Evolutionary conservation across 345 rosid genomes (phyloP), one percentile per base, ranked within the genome.

Genomic region (Toxicodendron radicans): DNA sequence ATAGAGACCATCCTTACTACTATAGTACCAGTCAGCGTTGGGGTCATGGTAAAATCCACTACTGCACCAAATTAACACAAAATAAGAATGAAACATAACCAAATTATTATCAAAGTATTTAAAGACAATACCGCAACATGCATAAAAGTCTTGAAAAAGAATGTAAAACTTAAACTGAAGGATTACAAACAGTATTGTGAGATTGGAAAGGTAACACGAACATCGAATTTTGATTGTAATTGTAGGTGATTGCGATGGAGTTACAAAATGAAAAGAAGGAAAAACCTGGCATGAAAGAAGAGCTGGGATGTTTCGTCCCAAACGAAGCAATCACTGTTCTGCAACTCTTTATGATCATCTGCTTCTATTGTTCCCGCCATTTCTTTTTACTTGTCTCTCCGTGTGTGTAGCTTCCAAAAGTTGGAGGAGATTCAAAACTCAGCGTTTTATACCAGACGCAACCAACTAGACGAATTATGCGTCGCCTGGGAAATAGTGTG

Each of bases 31-130:
- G 21, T 97, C 98, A 73, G 88, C 95, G 79, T 7, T 75, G 30
- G 97, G 91, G 64, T 92, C 93, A 75, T 94, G 95, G 80, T 92
- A 92, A 81, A 94, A 92, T 76, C 97, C 97, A 79, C 86, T 89
- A 64, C 98, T 91, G 91, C 85, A 82, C 48, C 24, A 76, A 67
- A 16, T 13, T 18, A 27, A 32, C 6, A 64, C 16, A 35, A 66
- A 43, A 30, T 2, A 66, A 46, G 33, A 43, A 64, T 45, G 17
- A 66, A 2, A 10, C 27, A 14, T 21, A 5, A 21, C 27, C 13
- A 35, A 2, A 24, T 20, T 16, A 10, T 9, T 35, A 14, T 52
- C 17, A 16, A 49, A 51, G 14, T 4, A 18, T 63, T 38, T 63
- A 38, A 6, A 32, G 21, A 32, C 9, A 0, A 60, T 13, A 30